Conservation (phyloP, 2,329 filamentous ascomycete species). For the Basipetospora sp. region DNA sequence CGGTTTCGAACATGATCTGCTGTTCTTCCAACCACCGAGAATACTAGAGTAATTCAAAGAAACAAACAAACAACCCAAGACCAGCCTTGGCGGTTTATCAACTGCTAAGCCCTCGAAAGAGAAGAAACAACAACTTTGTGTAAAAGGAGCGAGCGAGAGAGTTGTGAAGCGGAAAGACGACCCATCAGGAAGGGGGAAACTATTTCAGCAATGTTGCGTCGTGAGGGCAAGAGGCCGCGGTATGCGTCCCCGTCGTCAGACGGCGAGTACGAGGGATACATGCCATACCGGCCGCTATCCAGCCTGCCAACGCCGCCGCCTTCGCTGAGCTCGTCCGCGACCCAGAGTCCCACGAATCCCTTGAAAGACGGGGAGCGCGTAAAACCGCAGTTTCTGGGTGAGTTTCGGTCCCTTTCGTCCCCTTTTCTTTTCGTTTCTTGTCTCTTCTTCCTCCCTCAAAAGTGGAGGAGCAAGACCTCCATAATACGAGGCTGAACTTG, state of each 20-base stretch:
- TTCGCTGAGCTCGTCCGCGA: conserved; percentile 32
- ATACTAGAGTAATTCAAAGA: too few species aligned
- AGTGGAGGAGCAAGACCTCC: too few species aligned
- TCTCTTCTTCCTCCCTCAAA: too few species aligned
- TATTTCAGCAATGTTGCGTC: conserved; percentile 1
- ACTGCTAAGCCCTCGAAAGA: too few species aligned
- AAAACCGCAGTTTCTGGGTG: conserved; percentile 25
- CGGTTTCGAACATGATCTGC: conserved; percentile 3
- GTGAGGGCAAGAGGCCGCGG: conserved; percentile 2
- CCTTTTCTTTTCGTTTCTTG: not conserved
- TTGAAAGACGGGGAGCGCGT: conserved; percentile 29
- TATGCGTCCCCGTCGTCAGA: conserved; percentile 13
- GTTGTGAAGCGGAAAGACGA: too few species aligned
- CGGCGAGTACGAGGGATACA: conserved; percentile 38
- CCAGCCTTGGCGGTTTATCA: too few species aligned
- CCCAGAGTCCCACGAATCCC: conserved; percentile 7
- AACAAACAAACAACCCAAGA: too few species aligned
- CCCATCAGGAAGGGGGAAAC: not conserved
- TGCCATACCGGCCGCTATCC: conserved; percentile 52
- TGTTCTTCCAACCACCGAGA: not conserved
- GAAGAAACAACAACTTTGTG: too few species aligned
- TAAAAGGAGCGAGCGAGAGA: too few species aligned
- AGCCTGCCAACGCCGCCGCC: conserved; percentile 53
- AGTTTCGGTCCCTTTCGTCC: conserved; percentile 11
- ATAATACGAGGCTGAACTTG: too few species aligned